Evolutionary conservation across 306 rosid genomes (phyloP).

Genomic region (Astragalus membranaceus): DNA sequence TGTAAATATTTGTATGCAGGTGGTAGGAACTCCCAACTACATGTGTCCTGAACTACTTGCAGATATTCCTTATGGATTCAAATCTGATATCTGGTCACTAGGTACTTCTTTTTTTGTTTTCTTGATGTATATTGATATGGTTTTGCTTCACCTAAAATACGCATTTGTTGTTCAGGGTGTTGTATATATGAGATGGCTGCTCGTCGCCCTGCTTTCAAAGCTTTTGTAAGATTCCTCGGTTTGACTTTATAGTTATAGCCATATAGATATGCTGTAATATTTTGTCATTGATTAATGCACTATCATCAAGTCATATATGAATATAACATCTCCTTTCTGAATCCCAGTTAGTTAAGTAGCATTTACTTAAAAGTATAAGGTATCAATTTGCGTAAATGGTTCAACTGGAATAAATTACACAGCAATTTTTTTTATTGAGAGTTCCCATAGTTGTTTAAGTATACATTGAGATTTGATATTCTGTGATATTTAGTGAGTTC

Average conservation of each 20-base stretch:
- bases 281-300: neutral
- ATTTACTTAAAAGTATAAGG: neutral
- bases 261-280: slow-evolving; percentile 1
- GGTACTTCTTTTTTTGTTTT: slow-evolving; percentile 36
- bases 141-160: slow-evolving; percentile 26
- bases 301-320: neutral
- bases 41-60: slow-evolving; percentile 98
- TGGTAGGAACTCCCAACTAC: slow-evolving; percentile 96
- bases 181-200: slow-evolving; percentile 98
- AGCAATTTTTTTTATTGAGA: neutral
- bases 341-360: neutral
- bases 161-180: slow-evolving; percentile 57
- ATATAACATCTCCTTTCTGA: neutral
- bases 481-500: neutral
- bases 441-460: slow-evolving; percentile 7
- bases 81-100: slow-evolving; percentile 95
- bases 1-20: slow-evolving; percentile 37
- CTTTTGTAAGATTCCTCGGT: slow-evolving; percentile 66
- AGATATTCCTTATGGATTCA: slow-evolving; percentile 96
- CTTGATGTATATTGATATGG: neutral
- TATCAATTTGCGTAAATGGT: neutral
- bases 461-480: neutral
- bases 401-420: neutral
- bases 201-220: slow-evolving; percentile 92
- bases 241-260: neutral